Evolutionary conservation across 208 protist species (phyloP).

Genomic region (Leishmania martiniquensis): DNA sequence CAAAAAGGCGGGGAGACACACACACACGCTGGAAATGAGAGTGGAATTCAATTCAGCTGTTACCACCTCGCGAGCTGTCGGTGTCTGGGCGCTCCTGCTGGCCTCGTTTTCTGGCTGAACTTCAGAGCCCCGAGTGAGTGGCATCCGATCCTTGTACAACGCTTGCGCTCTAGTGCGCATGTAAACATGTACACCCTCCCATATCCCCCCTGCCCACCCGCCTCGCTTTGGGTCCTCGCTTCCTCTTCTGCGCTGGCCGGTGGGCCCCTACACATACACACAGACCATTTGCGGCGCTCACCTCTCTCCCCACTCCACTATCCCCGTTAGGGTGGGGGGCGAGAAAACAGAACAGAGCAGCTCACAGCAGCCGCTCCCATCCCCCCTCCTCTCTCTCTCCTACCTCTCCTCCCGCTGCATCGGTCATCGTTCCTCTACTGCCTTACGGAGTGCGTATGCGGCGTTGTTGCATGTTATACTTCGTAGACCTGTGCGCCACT

Average conservation of each 20-base stretch:
- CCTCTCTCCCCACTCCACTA: too few species aligned
- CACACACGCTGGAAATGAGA: neutral
- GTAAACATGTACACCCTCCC: neutral
- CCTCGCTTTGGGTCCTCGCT: too few species aligned
- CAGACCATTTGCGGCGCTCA: too few species aligned
- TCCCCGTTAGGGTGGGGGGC: neutral
- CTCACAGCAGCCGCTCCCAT: neutral
- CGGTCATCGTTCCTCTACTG: neutral
- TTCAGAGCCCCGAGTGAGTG: too few species aligned
- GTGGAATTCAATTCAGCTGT: neutral
- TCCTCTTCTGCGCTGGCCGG: too few species aligned
- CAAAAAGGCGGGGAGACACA: neutral
- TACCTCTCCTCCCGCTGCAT: neutral
- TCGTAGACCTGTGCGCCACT: neutral
- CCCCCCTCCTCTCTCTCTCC: neutral
- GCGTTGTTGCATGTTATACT: neutral
- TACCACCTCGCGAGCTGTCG: too few species aligned
- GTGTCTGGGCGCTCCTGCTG: too few species aligned
- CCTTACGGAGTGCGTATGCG: neutral
- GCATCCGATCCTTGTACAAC: neutral
- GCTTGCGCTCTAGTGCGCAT: neutral
- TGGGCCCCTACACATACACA: too few species aligned
- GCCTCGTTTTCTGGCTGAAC: too few species aligned
- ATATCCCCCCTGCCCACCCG: too few species aligned
- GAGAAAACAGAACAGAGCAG: neutral